Base-by-base conservation (phyloP, 2,329 filamentous ascomycete genomes). In the Acrocalymma vagum region DNA sequence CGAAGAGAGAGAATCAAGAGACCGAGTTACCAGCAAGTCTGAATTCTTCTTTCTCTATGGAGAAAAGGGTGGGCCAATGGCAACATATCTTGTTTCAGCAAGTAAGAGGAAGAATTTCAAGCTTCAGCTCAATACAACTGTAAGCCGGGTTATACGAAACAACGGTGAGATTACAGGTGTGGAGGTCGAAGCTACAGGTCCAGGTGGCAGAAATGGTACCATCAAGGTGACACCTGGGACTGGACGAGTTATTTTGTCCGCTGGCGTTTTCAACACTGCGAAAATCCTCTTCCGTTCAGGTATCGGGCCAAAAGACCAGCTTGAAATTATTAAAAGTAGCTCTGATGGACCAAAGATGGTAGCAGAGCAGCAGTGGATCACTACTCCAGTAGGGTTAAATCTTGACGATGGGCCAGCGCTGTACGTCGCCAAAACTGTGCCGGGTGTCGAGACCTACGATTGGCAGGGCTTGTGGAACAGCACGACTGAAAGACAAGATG, bases 251-350 rank as follows among this genome's bases (percentile, higher is more conserved):
- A 78, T 88, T 45, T 70, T 88, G 21, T 78, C 84, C 9, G 80
- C 84, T 0, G 85, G 85, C 23, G 74, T 84, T 0, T 85, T 88
- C 48, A 82, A 82, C 10, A 83, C 82, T 2, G 75, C 83, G 10
- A 85, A 85, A 62, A 72, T 88, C 31, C 74, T 88, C 1, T 72
- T 87, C 60, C 75, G 83, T 53, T 83, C 79, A 69, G 82, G 85
- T 48, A 87, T 85, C 48, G 85, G 84, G 2, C 82, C 82, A 5
- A 55, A 55, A 13, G 66, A 68, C 17, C 64, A 72, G 51, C 70
- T 75, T 16, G 46, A 63, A 30, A 62, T 64, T 11, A 71, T 74
- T 10, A 56, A 67, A 42, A 53, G 48, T 27, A 70, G 67, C 30
- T 55, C 57, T 9, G 72, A 72, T 38, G 61, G 69, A 9, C 29